Base-by-base conservation (phyloP, 2,329 filamentous ascomycete species). In the Monosporascus sp. region DNA sequence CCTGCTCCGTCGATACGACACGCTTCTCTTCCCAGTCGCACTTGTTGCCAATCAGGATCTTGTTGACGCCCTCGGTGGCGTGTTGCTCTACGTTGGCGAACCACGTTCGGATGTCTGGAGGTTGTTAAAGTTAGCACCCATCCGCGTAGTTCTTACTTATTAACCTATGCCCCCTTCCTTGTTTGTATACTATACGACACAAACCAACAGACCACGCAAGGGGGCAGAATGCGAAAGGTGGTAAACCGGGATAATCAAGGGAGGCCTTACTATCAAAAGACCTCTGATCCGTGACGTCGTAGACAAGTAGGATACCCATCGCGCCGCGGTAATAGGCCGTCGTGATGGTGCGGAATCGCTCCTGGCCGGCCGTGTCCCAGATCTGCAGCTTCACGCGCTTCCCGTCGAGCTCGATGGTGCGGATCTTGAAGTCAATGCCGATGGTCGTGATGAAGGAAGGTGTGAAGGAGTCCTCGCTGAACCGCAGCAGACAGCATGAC, bases 1-100 rank as follows among this genome's bases (percentile, higher is more conserved):
- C 94, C 69, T 91, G 88, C 72, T 97, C 92, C 56, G 89, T 96
- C 49, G 90, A 91, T 43, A 99, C 89, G 52, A 90, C 91, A 63
- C 94, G 88, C 82, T 97, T 97, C 77, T 99, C 94, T 75, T 97
- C 94, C 94, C 94, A 97, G 76, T 99, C 94, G 77, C 94, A 99
- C 78, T 99, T 99, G 83, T 99, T 99, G 71, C 94, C 94, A 64
- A 99, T 97, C 62, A 99, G 84, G 70, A 99, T 97, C 82, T 97
- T 99, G 85, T 97, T 97, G 70, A 99, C 94, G 67, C 94, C 94
- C 77, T 97, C 94, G 66, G 91, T 96, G 55, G 94, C 94, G 76
- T 99, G 92, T 74, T 96, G 92, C 73, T 97, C 92, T 64, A 97
- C 92, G 76, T 99, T 97, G 70, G 92, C 92, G 78, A 99, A 99